Percentiles rank a stretch among this genome's conserved stretches.
These are phyloP conservation scores for Cryptococcus sp. DNA, from an alignment of 1,284 basidiomycete genomes.

Conservation along the genomic window DNA sequence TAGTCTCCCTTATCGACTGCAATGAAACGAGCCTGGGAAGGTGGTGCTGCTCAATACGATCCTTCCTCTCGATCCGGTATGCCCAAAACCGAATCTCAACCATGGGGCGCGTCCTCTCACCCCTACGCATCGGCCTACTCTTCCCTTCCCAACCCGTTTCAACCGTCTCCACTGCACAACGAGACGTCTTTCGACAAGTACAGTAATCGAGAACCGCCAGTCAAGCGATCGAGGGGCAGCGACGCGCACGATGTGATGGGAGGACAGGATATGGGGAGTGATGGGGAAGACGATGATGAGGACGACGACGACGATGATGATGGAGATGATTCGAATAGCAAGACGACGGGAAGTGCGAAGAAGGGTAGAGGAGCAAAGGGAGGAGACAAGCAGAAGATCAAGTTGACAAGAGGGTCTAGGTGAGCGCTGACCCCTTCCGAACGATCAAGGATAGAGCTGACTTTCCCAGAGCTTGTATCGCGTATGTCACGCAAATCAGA, in stretches of 20 bases:
- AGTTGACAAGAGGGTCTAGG: constrained; percentile 80
- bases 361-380: constrained; percentile 16
- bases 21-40: constrained; percentile 4
- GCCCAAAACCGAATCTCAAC: too few species aligned
- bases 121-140: constrained; percentile 41
- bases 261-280: constrained; percentile 6
- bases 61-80: too few species aligned
- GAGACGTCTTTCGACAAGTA: constrained; percentile 8
- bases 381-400: constrained; percentile 56
- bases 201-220: constrained; percentile 1
- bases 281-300: constrained; percentile 29
- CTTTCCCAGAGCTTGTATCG: constrained; percentile 33
- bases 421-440: too few species aligned
- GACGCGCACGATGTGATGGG: neutral
- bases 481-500: constrained; percentile 31
- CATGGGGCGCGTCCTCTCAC: constrained; percentile 23
- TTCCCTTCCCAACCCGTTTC: constrained; percentile 29
- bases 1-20: too few species aligned
- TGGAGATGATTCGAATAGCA: constrained; percentile 9
- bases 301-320: constrained; percentile 27
- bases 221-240: constrained; percentile 15
- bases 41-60: neutral
- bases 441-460: neutral
- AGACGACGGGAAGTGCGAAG: constrained; percentile 7
- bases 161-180: constrained; percentile 21